Evolutionary conservation across 1,139 yeast genomes (phyloP), one percentile per base, ranked within the genome.

Genomic region (Candida tropicalis): DNA sequence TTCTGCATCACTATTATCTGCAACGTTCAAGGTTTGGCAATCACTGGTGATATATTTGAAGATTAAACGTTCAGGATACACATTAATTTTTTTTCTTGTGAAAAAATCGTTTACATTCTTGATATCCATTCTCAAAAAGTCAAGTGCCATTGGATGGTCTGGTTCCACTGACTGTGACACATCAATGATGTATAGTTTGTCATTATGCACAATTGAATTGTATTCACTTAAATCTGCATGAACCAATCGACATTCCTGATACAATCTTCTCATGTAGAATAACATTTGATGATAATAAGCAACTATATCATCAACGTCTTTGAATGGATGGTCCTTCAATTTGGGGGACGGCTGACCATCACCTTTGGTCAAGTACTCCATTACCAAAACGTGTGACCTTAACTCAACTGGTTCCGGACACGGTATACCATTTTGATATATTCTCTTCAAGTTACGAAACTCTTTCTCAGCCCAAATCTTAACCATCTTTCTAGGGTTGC

Each of bases 401-500:
- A 95, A 75, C 55, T 88, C 96, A 15, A 89, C 65, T 1, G 99
- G 99, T 59, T 87, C 86, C 0, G 99, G 99, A 42, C 91, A 86
- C 11, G 96, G 95, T 38, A 95, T 87, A 0, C 95, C 96, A 46
- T 82, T 77, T 40, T 76, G 66, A 60, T 87, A 73, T 18, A 95
- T 73, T 59, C 99, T 75, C 59, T 88, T 91, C 63, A 95, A 73
- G 60, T 95, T 95, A 45, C 99, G 70, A 55, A 90, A 91, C 65
- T 95, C 99, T 59, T 95, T 95, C 62, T 95, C 99, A 0, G 99
- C 99, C 99, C 99, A 95, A 26, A 91, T 77, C 62, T 89, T 88
- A 48, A 95, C 97, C 98, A 95, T 93, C 60, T 91, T 91, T 56
- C 99, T 77, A 6, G 99, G 98, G 57, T 95, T 95, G 54, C 90